phyloP scores from a whole-genome alignment of 805 yeast species.

The Candida loeiensis region DNA sequence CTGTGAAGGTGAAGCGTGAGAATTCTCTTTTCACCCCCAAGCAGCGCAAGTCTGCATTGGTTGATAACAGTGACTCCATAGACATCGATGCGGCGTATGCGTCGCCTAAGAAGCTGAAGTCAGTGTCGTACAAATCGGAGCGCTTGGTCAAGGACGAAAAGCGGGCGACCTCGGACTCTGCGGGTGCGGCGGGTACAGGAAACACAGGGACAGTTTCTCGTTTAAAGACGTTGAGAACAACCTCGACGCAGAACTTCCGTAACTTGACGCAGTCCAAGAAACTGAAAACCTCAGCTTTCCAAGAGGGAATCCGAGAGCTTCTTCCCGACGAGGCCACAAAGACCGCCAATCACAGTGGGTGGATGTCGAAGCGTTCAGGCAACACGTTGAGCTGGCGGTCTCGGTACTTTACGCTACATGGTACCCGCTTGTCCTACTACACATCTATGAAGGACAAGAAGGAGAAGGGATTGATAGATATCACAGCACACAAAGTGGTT shows the following conservation, averaged over 20 bases:
- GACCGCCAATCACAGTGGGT: constrained; percentile 77
- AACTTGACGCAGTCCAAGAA: constrained; percentile 47
- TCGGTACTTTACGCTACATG: constrained; percentile 82
- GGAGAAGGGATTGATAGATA: constrained; percentile 92
- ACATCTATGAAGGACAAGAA: constrained; percentile 69
- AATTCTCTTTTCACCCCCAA: constrained; percentile 11
- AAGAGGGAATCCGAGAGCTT: constrained; percentile 79
- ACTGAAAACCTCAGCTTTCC: constrained; percentile 71
- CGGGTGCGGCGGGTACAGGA: constrained; percentile 11
- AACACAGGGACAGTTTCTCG: constrained; percentile 28
- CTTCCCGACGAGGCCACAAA: constrained; percentile 76
- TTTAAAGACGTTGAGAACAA: constrained; percentile 50
- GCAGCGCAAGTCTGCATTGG: constrained; percentile 8
- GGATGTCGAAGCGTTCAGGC: constrained; percentile 91
- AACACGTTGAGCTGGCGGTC: constrained; percentile 86
- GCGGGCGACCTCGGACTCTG: constrained; percentile 38
- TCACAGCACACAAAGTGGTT: constrained; percentile 88
- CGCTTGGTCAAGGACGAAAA: constrained; percentile 18
- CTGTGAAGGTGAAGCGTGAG: constrained; percentile 24
- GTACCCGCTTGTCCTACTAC: constrained; percentile 89
- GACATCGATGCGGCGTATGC: constrained; percentile 25
- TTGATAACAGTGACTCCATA: constrained; percentile 13
- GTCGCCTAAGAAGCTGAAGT: constrained; percentile 35
- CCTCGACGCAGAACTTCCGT: constrained; percentile 50
- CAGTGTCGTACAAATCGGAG: constrained; percentile 16